Base-by-base conservation (phyloP, 2,329 filamentous ascomycete genomes). In the Leptographium radiaticola region DNA sequence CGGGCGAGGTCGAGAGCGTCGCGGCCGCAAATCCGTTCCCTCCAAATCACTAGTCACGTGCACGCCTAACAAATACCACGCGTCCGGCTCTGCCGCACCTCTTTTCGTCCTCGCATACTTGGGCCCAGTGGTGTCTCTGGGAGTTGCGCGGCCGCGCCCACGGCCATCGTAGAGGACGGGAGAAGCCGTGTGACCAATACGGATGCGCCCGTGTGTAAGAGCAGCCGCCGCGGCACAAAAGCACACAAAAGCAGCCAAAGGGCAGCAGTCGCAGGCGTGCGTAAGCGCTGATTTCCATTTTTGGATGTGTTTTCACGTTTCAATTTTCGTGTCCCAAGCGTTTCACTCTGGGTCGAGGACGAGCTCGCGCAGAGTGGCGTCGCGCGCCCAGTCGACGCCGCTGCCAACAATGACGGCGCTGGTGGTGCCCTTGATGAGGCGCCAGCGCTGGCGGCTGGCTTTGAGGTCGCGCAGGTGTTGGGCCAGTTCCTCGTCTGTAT, bases 361-460 rank as follows among this genome's bases (percentile, higher is more conserved):
- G 57, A 91, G 73, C 51, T 80, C 78, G 55, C 79, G 74, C 57
- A 95, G 70, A 56, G 73, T 74, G 51, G 81, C 75, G 66, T 94
- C 82, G 43, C 77, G 72, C 13, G 80, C 81, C 89, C 89, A 95
- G 63, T 94, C 83, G 53, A 93, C 74, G 48, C 89, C 89, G 66
- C 88, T 94, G 4, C 86, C 87, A 6, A 81, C 86, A 48, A 95
- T 78, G 53, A 89, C 76, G 18, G 85, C 87, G 62, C 85, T 86
- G n/a, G 86, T 76, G 44, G 89, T 80, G 30, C 80, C 86, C 69
- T 91, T 93, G 66, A 91, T 79, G 20, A 84, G 81, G 62, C 81
- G 80, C 82, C 83, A 88, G 62, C 77, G 77, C 59, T 81, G 80
- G 57, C 79, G 79, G 64, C 81, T 84, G 25, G 71, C 71, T 61